These are phyloP conservation scores for Pseudevernia furfuracea DNA, from an alignment of 495 filamentous ascomycete genomes.

Conservation along the genomic window DNA sequence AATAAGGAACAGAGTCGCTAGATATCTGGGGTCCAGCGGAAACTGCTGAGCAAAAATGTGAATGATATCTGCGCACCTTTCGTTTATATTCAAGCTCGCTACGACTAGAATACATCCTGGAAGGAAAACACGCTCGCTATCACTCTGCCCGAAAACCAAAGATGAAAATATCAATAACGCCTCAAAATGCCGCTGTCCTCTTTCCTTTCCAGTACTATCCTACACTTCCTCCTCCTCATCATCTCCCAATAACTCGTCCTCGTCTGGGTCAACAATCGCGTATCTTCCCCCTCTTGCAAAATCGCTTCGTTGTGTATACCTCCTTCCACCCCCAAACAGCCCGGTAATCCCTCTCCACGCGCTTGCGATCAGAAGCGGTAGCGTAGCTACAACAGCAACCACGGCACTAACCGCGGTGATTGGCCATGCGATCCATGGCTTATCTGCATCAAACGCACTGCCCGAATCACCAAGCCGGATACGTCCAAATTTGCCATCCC, in stretches of 20 bases:
- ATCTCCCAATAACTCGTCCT: slow-evolving; percentile 84
- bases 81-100: background rate
- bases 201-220: slow-evolving; percentile 10
- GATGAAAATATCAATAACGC: slow-evolving; percentile 3
- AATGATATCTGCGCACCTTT: slow-evolving; percentile 12
- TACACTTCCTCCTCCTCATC: slow-evolving; percentile 87
- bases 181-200: slow-evolving; percentile 23
- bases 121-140: background rate
- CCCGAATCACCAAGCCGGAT: slow-evolving; percentile 60
- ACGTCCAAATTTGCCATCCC: slow-evolving; percentile 83
- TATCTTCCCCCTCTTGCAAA: slow-evolving; percentile 82
- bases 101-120: background rate
- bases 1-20: background rate
- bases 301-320: slow-evolving; percentile 74
- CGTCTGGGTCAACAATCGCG: slow-evolving; percentile 78
- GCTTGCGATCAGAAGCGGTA: slow-evolving; percentile 62
- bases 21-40: background rate
- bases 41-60: background rate
- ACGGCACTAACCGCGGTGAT: slow-evolving; percentile 69
- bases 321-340: slow-evolving; percentile 38
- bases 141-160: background rate
- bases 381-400: slow-evolving; percentile 63
- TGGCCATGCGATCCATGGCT: slow-evolving; percentile 66
- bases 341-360: slow-evolving; percentile 57
- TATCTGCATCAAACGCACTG: slow-evolving; percentile 52